Percentiles rank a stretch among this genome's conserved stretches.
Conservation (phyloP, 2,329 filamentous ascomycete genomes). For the Coniella lustricola region DNA sequence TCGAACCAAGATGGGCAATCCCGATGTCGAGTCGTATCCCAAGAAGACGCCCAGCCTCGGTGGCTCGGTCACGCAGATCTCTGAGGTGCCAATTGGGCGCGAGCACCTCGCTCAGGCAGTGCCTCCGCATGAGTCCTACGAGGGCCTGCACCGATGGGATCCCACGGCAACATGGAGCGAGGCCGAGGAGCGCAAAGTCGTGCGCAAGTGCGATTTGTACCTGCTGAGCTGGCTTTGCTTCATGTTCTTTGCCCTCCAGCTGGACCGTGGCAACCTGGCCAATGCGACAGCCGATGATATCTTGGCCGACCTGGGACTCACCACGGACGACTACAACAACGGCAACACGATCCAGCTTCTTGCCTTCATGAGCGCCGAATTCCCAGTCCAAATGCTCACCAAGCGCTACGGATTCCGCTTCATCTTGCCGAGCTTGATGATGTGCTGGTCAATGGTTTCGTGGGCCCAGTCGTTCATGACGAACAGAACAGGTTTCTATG, state of each 20-base stretch:
- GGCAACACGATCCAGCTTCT: slow-evolving; percentile 50
- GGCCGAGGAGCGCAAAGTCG: slow-evolving; percentile 47
- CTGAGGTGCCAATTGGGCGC: slow-evolving; percentile 29
- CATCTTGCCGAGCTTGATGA: slow-evolving; percentile 45
- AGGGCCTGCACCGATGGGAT: slow-evolving; percentile 36
- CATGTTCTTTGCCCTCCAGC: slow-evolving; percentile 56
- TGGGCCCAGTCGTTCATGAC: slow-evolving; percentile 46
- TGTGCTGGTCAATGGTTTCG: slow-evolving; percentile 41
- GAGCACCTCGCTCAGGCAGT: slow-evolving; percentile 29
- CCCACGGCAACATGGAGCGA: slow-evolving; percentile 41
- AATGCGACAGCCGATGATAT: slow-evolving; percentile 58
- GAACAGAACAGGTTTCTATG: slow-evolving; percentile 39
- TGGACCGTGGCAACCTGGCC: slow-evolving; percentile 56
- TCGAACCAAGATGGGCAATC: slow-evolving; percentile 11
- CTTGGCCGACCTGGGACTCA: slow-evolving; percentile 43
- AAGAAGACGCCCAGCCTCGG: slow-evolving; percentile 18
- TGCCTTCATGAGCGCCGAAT: slow-evolving; percentile 47
- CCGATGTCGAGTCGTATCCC: slow-evolving; percentile 19
- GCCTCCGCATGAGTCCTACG: slow-evolving; percentile 29
- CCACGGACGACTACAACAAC: slow-evolving; percentile 49
- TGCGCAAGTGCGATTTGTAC: slow-evolving; percentile 44
- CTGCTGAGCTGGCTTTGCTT: slow-evolving; percentile 36
- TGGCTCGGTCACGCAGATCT: slow-evolving; percentile 20
- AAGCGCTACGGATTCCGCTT: slow-evolving; percentile 52
- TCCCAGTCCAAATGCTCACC: slow-evolving; percentile 51